Base-by-base conservation (phyloP, 2,329 filamentous ascomycete genomes). In the Fusarium ambrosium region DNA sequence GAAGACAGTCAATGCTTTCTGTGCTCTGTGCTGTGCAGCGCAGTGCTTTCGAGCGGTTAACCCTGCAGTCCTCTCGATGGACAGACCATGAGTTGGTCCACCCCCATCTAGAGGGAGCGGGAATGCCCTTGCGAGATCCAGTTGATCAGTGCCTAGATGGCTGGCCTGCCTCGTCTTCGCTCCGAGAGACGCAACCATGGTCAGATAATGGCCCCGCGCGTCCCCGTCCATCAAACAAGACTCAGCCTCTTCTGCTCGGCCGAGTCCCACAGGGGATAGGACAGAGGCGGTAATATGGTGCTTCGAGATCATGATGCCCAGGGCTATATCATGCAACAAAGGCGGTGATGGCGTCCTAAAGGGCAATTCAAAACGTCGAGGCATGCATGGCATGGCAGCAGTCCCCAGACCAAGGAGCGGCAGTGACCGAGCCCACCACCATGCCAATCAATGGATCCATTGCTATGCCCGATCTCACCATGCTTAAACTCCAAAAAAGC, bases 251-350 rank as follows among this genome's bases (percentile, higher is more conserved):
- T 51, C 56, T 60, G 64, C 55, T 73, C 73, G 43, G 68, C 62
- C 65, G 58, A 76, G 66, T 56, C 63, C 55, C 69, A 71, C 63
- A 51, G 62, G 62, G 37, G 55, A 27, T 11, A 59, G 59, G 55
- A 37, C 16, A 59, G 51, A 66, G 67, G 60, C 55, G 51, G 66
- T 64, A 43, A 43, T 29, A 66, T 68, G 64, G 45, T 58, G 37
- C 63, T 22, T 64, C 48, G 64, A 64, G 60, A 68, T 58, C 69
- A 62, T 76, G 68, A 67, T 70, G n/a, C 43, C 29, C 37, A 27
- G 53, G 29, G 56, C 43, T 36, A 55, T 51, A 74, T 79, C 69
- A 37, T 75, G 51, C 77, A 76, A 78, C 59, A 78, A 76, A 78
- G 67, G 73, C 73, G 75, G 75, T 78, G 74, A 70, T 78, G 72